Evolutionary conservation across 163 green algal species (phyloP).

Genomic region (Chlorella variabilis): DNA sequence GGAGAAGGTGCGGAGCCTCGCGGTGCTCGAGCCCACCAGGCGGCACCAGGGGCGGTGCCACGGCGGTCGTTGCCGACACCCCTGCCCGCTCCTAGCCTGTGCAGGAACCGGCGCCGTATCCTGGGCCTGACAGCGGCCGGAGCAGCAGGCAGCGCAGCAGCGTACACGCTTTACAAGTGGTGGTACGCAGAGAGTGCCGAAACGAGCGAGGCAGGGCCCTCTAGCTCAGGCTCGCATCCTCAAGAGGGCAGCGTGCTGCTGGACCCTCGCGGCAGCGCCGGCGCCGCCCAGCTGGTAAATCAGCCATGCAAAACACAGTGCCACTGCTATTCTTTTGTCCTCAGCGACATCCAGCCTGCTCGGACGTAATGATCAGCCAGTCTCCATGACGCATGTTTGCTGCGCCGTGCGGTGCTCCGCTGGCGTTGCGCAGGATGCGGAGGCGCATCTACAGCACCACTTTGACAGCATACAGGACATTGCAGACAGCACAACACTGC

Average conservation of each 20-base stretch:
- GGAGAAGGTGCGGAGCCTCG: neutral
- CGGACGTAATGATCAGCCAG: too few species aligned
- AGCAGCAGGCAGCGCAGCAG: constrained; percentile 30
- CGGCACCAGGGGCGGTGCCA: neutral
- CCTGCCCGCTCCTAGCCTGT: neutral
- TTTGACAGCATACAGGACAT: constrained; percentile 78
- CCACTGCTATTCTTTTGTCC: too few species aligned
- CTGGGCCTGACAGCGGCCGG: constrained; percentile 25
- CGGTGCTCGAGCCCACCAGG: too few species aligned
- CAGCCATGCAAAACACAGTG: too few species aligned
- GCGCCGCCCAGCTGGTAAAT: constrained; percentile 9
- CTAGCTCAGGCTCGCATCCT: neutral
- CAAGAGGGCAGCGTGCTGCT: constrained; percentile 14
- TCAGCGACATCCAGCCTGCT: too few species aligned
- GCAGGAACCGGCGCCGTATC: constrained; percentile 38
- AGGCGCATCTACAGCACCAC: constrained; percentile 63
- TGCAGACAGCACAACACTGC: constrained; percentile 71
- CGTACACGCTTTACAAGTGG: constrained; percentile 43
- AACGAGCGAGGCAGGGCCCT: neutral
- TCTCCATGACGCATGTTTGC: too few species aligned
- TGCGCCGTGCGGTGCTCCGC: too few species aligned
- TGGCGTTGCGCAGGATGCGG: constrained; percentile 46
- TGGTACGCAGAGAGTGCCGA: neutral
- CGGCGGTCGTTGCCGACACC: neutral
- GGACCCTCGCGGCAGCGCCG: neutral